Evolutionary conservation across 2,329 filamentous ascomycete genomes (phyloP), one percentile per base, ranked within the genome.

Genomic region (Purpureocillium takamizusanense): DNA sequence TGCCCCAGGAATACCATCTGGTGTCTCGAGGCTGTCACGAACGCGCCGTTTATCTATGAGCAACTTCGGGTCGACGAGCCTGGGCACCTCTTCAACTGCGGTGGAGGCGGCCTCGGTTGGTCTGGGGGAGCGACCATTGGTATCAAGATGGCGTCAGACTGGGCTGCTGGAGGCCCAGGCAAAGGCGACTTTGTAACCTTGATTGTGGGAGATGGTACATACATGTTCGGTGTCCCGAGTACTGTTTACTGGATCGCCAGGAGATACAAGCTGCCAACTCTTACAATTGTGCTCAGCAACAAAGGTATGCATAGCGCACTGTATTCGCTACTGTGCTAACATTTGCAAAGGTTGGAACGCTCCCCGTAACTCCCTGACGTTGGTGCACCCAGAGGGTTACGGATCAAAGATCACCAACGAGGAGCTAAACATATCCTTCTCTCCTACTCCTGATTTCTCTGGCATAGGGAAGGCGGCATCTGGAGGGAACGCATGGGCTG

Each of bases 31-130:
- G 77, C 83, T 0, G 84, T 89, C 1, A 88, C 84, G 0, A 75
- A 82, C 37, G 76, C 78, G 0, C 57, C 56, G 1, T 69, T 74
- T 17, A 75, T 86, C 2, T 68, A 73, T 12, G 83, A 81, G 88
- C 47, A 81, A 86, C 46, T 62, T 89, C 11, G 75, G 78, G 47
- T 70, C 76, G 2, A 76, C 69, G 0, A 52, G 76, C 0, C 82
- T 83, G 0, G 81, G 82, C 0, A 76, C 73, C 1, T 86, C 79
- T 74, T 88, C 50, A 86, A 86, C 52, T 87, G 82, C 54, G 83
- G 83, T 3, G 83, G 80, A 3, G 82, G 81, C 10, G 83, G 83
- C 2, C 72, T 87, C 0, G 83, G 83, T 2, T 88, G 83, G 83
- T 81, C 74, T 12, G 83, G 82, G 15, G 83, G 84, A 12, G 83